Base-by-base conservation (phyloP, 1,284 basidiomycete genomes). In the Rugosomyces carneus region DNA sequence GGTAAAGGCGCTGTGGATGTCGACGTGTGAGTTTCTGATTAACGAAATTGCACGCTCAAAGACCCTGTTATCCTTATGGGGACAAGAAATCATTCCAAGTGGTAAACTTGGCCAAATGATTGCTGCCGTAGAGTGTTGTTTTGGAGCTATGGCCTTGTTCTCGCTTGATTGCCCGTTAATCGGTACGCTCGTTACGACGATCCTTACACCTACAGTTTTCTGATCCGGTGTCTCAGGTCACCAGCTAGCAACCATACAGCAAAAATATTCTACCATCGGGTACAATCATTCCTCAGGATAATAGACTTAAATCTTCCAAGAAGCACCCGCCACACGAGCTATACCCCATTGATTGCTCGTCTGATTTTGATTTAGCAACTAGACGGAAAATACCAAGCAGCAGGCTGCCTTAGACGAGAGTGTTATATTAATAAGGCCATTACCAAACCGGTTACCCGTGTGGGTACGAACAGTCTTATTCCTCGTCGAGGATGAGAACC, bases 11-110 rank as follows among this genome's bases (percentile, higher is more conserved):
- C 44, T 0, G 64, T 51, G 27, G 63, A 41, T 2, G 47, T 37
- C n/a, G 43, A 16, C 59, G 64, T 65, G 0, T 53, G 57, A 46
- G 21, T 40, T 40, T 40, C 9, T 46, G 5, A 46, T 41, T 2
- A 19, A 31, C n/a, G 44, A 46, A 46, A 20, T 40, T 3, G 1
- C 38, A 1, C 38, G 31, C 13, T 20, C 34, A n/a, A 40, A 11
- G 20, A 34, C 29, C 3, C 7, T 45, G 11, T 27, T 20, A 23
- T 34, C 44, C 4, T 32, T 40, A 11, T 46, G 38, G 38, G 44
- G 5, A 24, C 32, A 18, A 36, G 38, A 36, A 16, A 18, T 20
- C 26, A 21, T 35, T 16, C 23, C 44, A 3, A 31, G 35, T 5
- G 44, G 23, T 15, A 45, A 40, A 45, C 27, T 40, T n/a, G 37